Evolutionary conservation across 352 stramenopile genomes (phyloP), one percentile per base, ranked within the genome.

Genomic region (Globisporangium uncinulatum): DNA sequence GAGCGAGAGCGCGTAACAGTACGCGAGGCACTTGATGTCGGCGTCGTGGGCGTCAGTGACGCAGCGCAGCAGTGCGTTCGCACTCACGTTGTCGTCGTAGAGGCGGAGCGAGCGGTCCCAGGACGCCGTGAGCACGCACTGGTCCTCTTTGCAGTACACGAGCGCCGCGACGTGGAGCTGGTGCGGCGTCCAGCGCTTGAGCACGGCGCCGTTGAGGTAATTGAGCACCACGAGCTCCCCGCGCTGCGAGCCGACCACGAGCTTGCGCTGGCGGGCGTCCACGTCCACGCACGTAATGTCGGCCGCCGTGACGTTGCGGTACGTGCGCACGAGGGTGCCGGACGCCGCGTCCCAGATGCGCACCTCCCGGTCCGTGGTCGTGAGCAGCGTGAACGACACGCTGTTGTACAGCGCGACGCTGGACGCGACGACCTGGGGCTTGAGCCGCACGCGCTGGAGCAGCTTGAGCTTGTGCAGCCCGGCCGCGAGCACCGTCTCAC

Each of bases 1-100:
- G 0, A 93, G 59, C 15, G 76, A 78, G 55, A 93, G 65, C 3
- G 79, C 66, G 51, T 90, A 85, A 47, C 76, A 91, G 42, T 90
- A 93, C 1, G 80, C 74, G 13, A 93, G 61, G 49, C 76, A 83
- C 62, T 89, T 89, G 61, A 93, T 91, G 36, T 93, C 83, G 3
- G 65, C 71, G 21, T 89, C 79, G 29, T 93, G 83, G 0, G 80
- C 83, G 24, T 91, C 77, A 0, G 73, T 81, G 21, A 91, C 70
- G 44, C 79, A 88, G 0, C 83, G 70, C 24, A 93, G 57, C 21
- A 93, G 59, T 6, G 71, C 59, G 42, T 87, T 91, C n/a, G 59
- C 54, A 47, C 39, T 62, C 44, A 67, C 66, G 36, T 87, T 76
- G 41, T 91, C 83, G 62, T 93, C 79, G 43, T 90, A 91, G 14